phyloP scores from a whole-genome alignment of 257 asterid genomes.

The Henckelia pumila region DNA sequence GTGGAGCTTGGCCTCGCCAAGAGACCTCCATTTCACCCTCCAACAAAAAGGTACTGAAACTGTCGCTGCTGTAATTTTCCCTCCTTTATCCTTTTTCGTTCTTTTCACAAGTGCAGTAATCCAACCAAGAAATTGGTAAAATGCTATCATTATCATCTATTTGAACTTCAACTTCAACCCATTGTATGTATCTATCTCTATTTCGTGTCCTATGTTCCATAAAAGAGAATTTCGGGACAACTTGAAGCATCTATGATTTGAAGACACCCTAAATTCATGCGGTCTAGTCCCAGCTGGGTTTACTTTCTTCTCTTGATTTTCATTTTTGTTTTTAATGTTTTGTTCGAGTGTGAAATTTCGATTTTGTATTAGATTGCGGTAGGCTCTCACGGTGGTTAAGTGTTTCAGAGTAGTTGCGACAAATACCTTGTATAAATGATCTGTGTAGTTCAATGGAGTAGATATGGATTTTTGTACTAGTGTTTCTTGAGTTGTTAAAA shows the following conservation, averaged over 20 bases:
- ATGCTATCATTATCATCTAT: background rate
- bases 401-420: background rate
- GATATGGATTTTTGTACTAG: background rate
- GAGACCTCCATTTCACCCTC: background rate
- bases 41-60: background rate
- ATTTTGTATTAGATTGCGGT: background rate
- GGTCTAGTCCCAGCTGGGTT: background rate
- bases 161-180: background rate
- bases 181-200: background rate
- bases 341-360: background rate
- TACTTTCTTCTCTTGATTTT: background rate
- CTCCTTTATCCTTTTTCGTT: background rate
- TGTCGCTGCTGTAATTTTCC: background rate
- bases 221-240: background rate
- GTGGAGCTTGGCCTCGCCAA: background rate
- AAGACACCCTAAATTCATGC: background rate
- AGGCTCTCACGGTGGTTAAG: background rate
- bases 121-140: background rate
- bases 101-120: background rate
- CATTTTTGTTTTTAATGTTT: too few species aligned
- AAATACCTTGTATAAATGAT: background rate
- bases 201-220: background rate
- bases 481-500: background rate
- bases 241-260: background rate
- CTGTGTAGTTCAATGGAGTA: background rate